phyloP scores from a whole-genome alignment of 345 rosid genomes.

The Viola odorata region DNA sequence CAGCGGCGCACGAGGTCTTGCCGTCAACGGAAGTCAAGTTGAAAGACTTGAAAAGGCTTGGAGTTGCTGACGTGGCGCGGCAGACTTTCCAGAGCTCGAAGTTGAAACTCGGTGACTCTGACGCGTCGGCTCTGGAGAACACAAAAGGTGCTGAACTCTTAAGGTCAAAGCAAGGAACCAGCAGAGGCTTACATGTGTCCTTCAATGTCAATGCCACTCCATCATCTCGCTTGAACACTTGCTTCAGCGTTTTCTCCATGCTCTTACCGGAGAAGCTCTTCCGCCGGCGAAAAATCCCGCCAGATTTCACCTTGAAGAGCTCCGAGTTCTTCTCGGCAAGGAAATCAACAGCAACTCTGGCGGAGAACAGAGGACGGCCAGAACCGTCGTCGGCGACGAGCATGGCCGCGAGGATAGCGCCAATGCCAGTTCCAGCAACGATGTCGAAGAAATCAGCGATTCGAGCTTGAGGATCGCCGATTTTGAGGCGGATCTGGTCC shows the following conservation, averaged over 20 bases:
- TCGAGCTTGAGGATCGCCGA: slow-evolving; percentile 60
- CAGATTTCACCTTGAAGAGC: slow-evolving; percentile 41
- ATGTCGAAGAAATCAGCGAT: slow-evolving; percentile 87
- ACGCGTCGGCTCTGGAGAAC: slow-evolving; percentile 94
- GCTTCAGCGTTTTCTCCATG: slow-evolving; percentile 63
- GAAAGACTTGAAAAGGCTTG: slow-evolving; percentile 77
- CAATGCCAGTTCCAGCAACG: slow-evolving; percentile 81
- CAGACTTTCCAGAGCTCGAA: slow-evolving; percentile 90
- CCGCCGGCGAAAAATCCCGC: slow-evolving; percentile 43
- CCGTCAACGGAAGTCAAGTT: slow-evolving; percentile 66
- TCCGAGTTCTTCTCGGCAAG: slow-evolving; percentile 40
- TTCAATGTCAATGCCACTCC: slow-evolving; percentile 61
- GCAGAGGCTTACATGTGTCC: slow-evolving; percentile 93
- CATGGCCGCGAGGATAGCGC: slow-evolving; percentile 70
- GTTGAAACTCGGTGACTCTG: slow-evolving; percentile 81
- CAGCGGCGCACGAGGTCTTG: slow-evolving; percentile 66
- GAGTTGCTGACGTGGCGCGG: slow-evolving; percentile 89
- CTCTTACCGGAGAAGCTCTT: slow-evolving; percentile 56
- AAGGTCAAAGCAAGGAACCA: slow-evolving; percentile 92
- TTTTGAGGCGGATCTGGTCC: slow-evolving; percentile 77
- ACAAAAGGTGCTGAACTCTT: slow-evolving; percentile 92
- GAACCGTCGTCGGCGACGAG: slow-evolving; percentile 68
- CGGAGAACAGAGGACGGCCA: slow-evolving; percentile 67
- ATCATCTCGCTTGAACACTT: slow-evolving; percentile 52
- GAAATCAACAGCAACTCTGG: slow-evolving; percentile 58